Evolutionary conservation across 305 asterid species (phyloP), one percentile per base, ranked within the genome.

Genomic region (Fraxinus ornus): DNA sequence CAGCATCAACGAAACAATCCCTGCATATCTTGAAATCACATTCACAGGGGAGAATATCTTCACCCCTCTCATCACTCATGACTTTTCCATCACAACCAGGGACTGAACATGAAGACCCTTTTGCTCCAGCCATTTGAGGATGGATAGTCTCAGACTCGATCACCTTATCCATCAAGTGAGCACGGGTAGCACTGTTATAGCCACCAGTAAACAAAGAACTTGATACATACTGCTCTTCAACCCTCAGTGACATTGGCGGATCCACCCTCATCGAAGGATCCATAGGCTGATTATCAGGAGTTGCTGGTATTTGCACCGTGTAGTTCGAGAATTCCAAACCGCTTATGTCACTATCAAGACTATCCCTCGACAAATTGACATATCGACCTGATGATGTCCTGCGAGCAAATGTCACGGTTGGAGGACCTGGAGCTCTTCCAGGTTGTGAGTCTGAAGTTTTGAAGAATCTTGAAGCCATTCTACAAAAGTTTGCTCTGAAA

Each of bases 161-260:
- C 89, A 95, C 99, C 88, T 95, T 95, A 82, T 95, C 98, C 99
- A 95, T 95, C 87, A 94, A 79, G 85, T 95, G 99, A 52, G 99
- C 98, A 30, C 98, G 95, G 13, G 99, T 95, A 1, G 90, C 94
- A 52, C 95, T 92, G 87, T 95, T 93, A 75, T 86, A 95, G 0
- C 99, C 99, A 7, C 99, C 99, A 0, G 97, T 94, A 72, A 95
- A 95, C 81, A 95, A 80, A 28, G 99, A 95, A 84, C 90, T 95
- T 0, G 99, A 94, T 19, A 94, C 99, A 55, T 94, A 95, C 82
- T 93, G 99, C 86, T 95, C 99, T 88, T 94, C 98, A 3, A 94
- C 98, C 87, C 97, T 84, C 84, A 30, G 97, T 2, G 99, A 92
- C 78, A 94, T 90, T 1, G 93, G 88, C 32, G 97, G 89, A 74